Conservation (phyloP, 2,329 filamentous ascomycete genomes). For the Penicillium sp. region DNA sequence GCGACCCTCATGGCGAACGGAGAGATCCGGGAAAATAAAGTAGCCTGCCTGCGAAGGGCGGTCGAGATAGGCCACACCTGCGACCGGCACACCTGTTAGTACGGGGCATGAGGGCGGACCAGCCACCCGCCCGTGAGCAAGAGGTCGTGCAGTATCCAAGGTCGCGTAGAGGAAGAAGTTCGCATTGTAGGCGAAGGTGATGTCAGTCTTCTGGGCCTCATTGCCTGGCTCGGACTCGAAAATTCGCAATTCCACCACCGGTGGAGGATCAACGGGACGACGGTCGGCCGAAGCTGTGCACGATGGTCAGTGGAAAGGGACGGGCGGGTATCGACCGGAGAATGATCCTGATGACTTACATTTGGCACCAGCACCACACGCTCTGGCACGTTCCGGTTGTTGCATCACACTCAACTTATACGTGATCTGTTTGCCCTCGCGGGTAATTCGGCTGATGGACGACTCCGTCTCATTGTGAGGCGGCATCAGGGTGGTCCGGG, state of each 20-base stretch:
- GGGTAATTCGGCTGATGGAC: conserved; percentile 55
- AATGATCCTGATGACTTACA: too few species aligned
- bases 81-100: conserved; percentile 87
- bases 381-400: conserved; percentile 87
- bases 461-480: conserved; percentile 52
- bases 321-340: too few species aligned
- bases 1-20: conserved; percentile 88
- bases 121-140: conserved; percentile 72
- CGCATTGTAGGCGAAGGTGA: conserved; percentile 88
- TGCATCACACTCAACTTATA: conserved; percentile 85
- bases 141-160: conserved; percentile 74
- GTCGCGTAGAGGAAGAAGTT: conserved; percentile 98
- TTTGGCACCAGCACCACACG: conserved; percentile 91
- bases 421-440: conserved; percentile 68
- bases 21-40: conserved; percentile 96
- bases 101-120: conserved; percentile 68
- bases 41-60: conserved; percentile 75
- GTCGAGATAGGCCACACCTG: conserved; percentile 92
- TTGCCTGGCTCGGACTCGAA: conserved; percentile 58
- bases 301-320: conserved; percentile 5
- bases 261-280: conserved; percentile 87
- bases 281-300: conserved; percentile 70
- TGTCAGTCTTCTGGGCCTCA: conserved; percentile 58
- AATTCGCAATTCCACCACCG: conserved; percentile 85
- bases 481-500: conserved; percentile 33